Evolutionary conservation across 352 stramenopile genomes (phyloP), one percentile per base, ranked within the genome.

Genomic region (Phytophthora ohioensis): DNA sequence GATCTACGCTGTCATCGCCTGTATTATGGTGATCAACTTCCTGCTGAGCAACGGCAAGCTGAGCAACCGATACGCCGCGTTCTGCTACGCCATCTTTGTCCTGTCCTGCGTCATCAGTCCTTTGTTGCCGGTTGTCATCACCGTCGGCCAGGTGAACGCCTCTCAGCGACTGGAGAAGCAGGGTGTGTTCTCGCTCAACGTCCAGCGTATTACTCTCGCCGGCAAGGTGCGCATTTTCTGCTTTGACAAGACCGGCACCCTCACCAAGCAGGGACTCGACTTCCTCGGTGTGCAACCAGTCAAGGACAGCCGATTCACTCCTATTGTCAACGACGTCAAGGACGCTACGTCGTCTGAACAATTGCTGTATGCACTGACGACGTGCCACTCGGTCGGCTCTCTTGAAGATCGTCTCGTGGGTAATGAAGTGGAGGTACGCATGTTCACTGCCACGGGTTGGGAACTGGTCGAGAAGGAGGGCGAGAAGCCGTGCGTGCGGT

Each of bases 191-290:
- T 96, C 84, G 38, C 80, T 92, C 17, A 91, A 97, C 76, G 75
- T 86, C 0, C 79, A 91, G 59, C 88, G 85, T 43, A 94, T 98
- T 57, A 84, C 92, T 0, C 76, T 98, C 0, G 91, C 86, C 43
- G 92, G 92, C 15, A 98, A 97, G 71, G 90, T 97, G 6, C 87
- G 82, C 47, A 76, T 93, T 6, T 93, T 92, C 46, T 97, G 91
- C 73, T 98, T 98, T 71, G 92, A 98, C 80, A 98, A 98, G 71
- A 98, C 92, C 1, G 92, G 92, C 11, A 98, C 92, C n/a, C 82
- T 98, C 49, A 98, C 92, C 30, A 94, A 97, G 62, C 79, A 97
- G 48, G 92, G 92, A 4, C 69, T 98, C 3, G 85, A 97, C 57
- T 97, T 95, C 68, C 64, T 91, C 11, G 64, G 75, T 10, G 76